phyloP scores from a whole-genome alignment of 78 protist genomes.

The Bodo saltans region DNA sequence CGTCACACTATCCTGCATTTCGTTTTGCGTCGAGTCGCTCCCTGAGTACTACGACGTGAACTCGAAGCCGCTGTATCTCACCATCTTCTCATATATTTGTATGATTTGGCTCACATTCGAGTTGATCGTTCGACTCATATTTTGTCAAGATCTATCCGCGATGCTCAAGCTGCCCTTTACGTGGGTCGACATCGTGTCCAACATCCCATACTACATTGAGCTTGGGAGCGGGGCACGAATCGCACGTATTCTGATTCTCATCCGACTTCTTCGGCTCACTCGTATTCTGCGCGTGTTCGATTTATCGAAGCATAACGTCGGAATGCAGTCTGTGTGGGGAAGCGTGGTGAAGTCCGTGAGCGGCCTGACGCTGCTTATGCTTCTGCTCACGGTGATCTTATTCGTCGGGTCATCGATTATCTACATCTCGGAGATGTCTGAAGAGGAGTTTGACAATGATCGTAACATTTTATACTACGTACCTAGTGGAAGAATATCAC shows the following conservation, averaged over 20 bases:
- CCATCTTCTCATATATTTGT: not conserved
- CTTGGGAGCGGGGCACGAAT: not conserved
- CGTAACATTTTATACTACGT: not conserved
- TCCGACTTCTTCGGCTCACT: slow-evolving; percentile 12
- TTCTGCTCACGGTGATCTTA: not conserved
- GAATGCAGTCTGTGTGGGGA: not conserved
- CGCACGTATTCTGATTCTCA: not conserved
- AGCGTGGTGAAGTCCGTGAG: not conserved
- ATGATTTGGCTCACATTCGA: slow-evolving; percentile 3
- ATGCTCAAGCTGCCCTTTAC: not conserved
- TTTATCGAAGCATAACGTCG: not conserved
- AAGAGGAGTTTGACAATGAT: not conserved
- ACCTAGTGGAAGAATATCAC: not conserved
- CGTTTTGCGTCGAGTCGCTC: slow-evolving; percentile 22
- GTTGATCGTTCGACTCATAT: not conserved
- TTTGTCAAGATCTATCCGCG: not conserved
- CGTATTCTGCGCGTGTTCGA: slow-evolving; percentile 1
- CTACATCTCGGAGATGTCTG: not conserved
- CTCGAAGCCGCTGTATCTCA: not conserved
- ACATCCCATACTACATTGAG: not conserved
- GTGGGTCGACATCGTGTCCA: slow-evolving; percentile 13
- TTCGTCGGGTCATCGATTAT: not conserved
- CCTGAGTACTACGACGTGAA: slow-evolving; percentile 14
- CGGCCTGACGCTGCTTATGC: slow-evolving; percentile 14
- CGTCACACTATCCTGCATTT: not conserved